Conservation (phyloP, 805 yeast species). For the Kurtzmaniella fragi region DNA sequence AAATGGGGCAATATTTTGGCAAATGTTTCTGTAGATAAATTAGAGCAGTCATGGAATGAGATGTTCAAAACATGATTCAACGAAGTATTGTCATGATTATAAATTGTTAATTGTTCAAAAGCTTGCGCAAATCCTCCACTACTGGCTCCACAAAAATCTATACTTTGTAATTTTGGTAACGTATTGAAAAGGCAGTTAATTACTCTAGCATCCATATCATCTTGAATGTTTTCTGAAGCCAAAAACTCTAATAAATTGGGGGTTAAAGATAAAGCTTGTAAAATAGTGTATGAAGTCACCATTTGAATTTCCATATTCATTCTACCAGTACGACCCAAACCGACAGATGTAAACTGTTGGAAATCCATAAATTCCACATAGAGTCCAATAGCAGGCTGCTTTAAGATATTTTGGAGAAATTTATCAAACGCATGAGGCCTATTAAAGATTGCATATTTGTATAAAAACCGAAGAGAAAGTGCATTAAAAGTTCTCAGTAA, state of each 20-base stretch:
- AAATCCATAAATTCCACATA: conserved; percentile 78
- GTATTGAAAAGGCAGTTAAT: conserved; percentile 50
- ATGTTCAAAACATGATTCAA: conserved; percentile 32
- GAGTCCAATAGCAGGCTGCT: conserved; percentile 44
- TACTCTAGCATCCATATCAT: conserved; percentile 63
- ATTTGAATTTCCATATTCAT: conserved; percentile 91
- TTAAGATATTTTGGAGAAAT: conserved; percentile 52
- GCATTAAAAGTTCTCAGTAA: conserved; percentile 57
- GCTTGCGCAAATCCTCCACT: conserved; percentile 57
- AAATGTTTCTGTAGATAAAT: conserved; percentile 55
- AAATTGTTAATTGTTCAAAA: conserved; percentile 40
- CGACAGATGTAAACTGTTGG: conserved; percentile 83
- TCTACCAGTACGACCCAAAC: conserved; percentile 80
- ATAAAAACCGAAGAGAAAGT: conserved; percentile 52
- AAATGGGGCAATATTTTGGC: conserved; percentile 54
- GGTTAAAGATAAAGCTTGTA: conserved; percentile 54
- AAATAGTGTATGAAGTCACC: conserved; percentile 73
- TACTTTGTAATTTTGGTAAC: conserved; percentile 52
- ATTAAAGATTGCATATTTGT: conserved; percentile 67
- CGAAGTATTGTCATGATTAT: conserved; percentile 11
- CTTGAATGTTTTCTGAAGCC: conserved; percentile 82
- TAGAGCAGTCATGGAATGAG: conserved; percentile 87
- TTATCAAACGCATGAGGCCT: conserved; percentile 77
- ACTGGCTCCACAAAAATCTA: conserved; percentile 89
- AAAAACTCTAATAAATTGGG: conserved; percentile 73